A percentile compares a stretch with the other conserved stretches of the same genome.
These are phyloP conservation scores for Pleodorina starrii DNA, from an alignment of 139 green algal genomes.

Conservation along the genomic window DNA sequence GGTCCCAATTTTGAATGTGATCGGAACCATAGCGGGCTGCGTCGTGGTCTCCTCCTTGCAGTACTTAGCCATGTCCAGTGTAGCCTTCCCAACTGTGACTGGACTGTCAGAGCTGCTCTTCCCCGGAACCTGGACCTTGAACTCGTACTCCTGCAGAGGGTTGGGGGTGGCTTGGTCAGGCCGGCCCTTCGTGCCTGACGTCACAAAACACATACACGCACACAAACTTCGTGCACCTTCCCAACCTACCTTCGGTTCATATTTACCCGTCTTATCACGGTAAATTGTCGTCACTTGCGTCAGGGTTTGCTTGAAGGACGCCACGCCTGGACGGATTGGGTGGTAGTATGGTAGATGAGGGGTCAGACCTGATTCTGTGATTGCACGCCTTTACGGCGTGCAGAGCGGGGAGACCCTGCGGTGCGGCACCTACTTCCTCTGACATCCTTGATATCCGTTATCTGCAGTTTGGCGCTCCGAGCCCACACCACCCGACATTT, in stretches of 20 bases:
- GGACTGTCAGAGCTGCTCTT: conserved; percentile 43
- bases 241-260: conserved; percentile 66
- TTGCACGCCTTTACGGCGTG: too few relatives aligned
- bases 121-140: conserved; percentile 70
- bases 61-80: conserved; percentile 66
- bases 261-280: conserved; percentile 54
- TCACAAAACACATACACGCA: too few relatives aligned
- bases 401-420: too few relatives aligned
- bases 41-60: conserved; percentile 31
- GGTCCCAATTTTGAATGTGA: conserved; percentile 59
- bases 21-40: conserved; percentile 53
- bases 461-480: conserved; percentile 72
- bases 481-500: conserved; percentile 73
- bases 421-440: conserved; percentile 49
- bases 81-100: conserved; percentile 64
- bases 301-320: conserved; percentile 69
- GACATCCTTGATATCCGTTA: conserved; percentile 69
- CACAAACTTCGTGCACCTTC: background rate
- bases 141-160: conserved; percentile 65
- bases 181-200: too few relatives aligned
- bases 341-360: background rate
- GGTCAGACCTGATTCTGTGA: background rate
- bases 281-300: conserved; percentile 74
- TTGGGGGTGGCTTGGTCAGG: background rate
- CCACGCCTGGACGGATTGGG: conserved; percentile 54